phyloP scores from a whole-genome alignment of 345 rosid species.

The Lumnitzera littorea region DNA sequence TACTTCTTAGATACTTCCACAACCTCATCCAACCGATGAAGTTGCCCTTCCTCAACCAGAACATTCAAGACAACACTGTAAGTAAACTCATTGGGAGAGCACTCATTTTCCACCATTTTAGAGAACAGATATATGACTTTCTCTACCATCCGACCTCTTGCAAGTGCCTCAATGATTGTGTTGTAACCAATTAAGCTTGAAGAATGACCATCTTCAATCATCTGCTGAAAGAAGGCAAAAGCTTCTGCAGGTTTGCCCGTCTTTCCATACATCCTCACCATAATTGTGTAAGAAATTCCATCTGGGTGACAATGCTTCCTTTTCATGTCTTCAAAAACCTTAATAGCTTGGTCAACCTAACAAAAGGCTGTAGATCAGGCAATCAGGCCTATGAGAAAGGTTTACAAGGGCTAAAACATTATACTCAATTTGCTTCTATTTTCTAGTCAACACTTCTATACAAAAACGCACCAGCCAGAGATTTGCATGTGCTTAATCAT shows the following conservation, averaged over 20 bases:
- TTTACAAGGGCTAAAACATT: not conserved
- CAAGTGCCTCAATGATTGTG: constrained; percentile 73
- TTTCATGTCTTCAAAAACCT: constrained; percentile 81
- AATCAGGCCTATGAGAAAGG: constrained; percentile 22
- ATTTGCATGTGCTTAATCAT: no score
- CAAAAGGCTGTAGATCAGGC: constrained; percentile 63
- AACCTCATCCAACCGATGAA: constrained; percentile 51
- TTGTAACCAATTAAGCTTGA: constrained; percentile 62
- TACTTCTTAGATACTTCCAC: constrained; percentile 60
- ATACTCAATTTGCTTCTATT: not conserved
- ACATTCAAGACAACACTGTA: constrained; percentile 52
- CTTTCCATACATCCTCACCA: constrained; percentile 76
- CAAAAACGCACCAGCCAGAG: no score
- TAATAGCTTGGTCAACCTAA: constrained; percentile 65
- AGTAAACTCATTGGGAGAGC: constrained; percentile 64
- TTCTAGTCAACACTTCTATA: no score
- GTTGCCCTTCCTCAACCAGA: constrained; percentile 59
- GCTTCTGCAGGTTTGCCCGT: constrained; percentile 54
- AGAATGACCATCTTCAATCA: constrained; percentile 46
- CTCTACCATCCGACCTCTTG: constrained; percentile 53
- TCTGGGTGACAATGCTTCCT: constrained; percentile 58
- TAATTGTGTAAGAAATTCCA: constrained; percentile 72
- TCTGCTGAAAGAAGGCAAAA: constrained; percentile 56
- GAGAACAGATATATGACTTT: constrained; percentile 65
- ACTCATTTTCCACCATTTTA: constrained; percentile 56